phyloP scores from a whole-genome alignment of 306 rosid genomes.

The Sphenostylis stenocarpa region DNA sequence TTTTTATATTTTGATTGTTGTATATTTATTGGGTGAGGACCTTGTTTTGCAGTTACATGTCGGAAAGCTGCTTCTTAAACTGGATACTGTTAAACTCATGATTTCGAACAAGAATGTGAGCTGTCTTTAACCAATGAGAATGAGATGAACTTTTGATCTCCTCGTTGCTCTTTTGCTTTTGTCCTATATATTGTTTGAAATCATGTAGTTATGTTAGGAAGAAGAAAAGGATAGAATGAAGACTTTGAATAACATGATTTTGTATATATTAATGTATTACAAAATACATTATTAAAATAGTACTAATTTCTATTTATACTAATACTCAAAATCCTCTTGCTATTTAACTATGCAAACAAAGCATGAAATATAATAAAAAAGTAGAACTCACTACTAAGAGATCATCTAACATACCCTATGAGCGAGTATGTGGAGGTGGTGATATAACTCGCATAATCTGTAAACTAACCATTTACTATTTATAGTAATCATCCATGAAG shows the following conservation, averaged over 20 bases:
- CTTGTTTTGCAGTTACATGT: constrained; percentile 36
- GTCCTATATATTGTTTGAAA: not conserved
- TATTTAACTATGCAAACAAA: no score
- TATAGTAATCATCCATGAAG: not conserved
- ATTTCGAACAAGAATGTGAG: constrained; percentile 42
- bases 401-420: no score
- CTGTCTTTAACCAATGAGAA: constrained; percentile 15
- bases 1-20: not conserved
- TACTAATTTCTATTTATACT: no score
- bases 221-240: not conserved
- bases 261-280: no score
- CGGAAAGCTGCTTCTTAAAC: constrained; percentile 45
- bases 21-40: constrained; percentile 13
- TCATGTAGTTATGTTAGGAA: not conserved
- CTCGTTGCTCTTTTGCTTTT: not conserved
- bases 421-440: no score
- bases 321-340: no score
- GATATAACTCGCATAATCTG: not conserved
- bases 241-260: no score
- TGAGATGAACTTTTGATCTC: constrained; percentile 19
- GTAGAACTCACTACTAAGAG: no score
- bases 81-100: constrained; percentile 37
- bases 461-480: no score
- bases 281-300: no score
- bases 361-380: no score